phyloP scores from a whole-genome alignment of 148 eudicot species.

The Silene uniflora region DNA sequence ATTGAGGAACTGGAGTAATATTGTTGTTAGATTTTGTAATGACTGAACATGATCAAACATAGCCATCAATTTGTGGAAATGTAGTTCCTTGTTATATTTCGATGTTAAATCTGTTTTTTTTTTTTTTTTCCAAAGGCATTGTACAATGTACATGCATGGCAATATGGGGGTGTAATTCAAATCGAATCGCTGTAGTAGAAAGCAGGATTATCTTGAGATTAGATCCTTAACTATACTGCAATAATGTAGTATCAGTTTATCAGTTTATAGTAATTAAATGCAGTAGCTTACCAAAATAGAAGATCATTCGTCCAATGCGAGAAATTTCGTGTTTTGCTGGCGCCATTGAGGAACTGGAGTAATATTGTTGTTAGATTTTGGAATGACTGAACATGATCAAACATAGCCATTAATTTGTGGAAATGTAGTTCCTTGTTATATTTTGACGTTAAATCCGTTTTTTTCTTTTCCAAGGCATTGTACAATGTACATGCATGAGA shows the following conservation, averaged over 20 bases:
- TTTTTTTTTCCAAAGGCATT: not conserved
- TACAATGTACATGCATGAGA: constrained; percentile 2
- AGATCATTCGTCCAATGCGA: not conserved
- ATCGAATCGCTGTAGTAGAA: not conserved
- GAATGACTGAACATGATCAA: not conserved
- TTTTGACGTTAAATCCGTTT: not conserved
- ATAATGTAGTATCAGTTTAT: too few relatives aligned
- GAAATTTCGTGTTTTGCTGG: not conserved
- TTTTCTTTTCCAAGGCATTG: not conserved
- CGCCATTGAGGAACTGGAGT: too few relatives aligned
- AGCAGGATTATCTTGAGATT: not conserved
- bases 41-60: not conserved
- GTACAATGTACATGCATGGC: constrained; percentile 1
- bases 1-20: too few relatives aligned
- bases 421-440: not conserved
- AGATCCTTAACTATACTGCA: too few relatives aligned
- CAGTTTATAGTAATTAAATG: too few relatives aligned
- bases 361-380: not conserved
- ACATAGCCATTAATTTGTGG: not conserved
- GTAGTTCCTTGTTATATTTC: not conserved
- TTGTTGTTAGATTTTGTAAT: not conserved
- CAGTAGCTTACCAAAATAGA: too few relatives aligned
- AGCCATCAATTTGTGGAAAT: not conserved
- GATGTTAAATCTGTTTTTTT: not conserved
- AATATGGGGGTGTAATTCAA: not conserved